Base-by-base conservation (phyloP, 768 basidiomycete genomes). In the Lepiota brunneoincarnata region DNA sequence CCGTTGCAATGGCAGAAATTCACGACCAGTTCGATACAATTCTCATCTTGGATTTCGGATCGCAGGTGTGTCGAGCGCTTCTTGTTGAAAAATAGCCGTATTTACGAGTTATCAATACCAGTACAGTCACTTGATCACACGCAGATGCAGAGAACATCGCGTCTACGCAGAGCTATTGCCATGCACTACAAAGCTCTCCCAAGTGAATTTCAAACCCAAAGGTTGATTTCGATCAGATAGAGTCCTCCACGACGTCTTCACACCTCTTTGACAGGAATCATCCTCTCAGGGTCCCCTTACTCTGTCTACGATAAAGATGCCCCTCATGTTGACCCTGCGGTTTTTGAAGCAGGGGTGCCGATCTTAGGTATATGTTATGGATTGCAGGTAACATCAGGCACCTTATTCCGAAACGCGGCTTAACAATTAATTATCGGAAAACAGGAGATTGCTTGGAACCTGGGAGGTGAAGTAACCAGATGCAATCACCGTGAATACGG, bases 151-250 rank as follows among this genome's bases (percentile, higher is more conserved):
- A 66, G 97, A 99, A 71, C 81, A 94, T 65, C 92, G 93, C 51
- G 93, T 99, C 51, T 98, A 98, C 66, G 96, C 96, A 48, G 97
- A 99, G 75, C 79, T 99, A 64, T 83, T 97, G 82, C 93, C 97
- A 21, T 99, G 97, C 69, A 99, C 97, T 1, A 87, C 89, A 24
- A 90, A 88, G 71, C 78, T 98, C 56, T 78, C 81, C 58, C 93
- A 98, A 52, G 72, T 99, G 34, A 80, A 80, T 24, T 98, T 97
- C 81, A 93, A 89, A 67, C 97, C 97, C 0, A 96, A 94, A 77
- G 97, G 96, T 93, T 52, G 21, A 42, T 41, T 1, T 51, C 39
- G 23, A 40, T 9, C 11, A n/a, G n/a, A 43, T 42, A 47, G 31
- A 42, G 36, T 17, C 17, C 41, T 28, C 44, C 58, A 35, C 47